Evolutionary conservation across 805 yeast genomes (phyloP), one percentile per base, ranked within the genome.

Genomic region (Ogataea chonburiensis): DNA sequence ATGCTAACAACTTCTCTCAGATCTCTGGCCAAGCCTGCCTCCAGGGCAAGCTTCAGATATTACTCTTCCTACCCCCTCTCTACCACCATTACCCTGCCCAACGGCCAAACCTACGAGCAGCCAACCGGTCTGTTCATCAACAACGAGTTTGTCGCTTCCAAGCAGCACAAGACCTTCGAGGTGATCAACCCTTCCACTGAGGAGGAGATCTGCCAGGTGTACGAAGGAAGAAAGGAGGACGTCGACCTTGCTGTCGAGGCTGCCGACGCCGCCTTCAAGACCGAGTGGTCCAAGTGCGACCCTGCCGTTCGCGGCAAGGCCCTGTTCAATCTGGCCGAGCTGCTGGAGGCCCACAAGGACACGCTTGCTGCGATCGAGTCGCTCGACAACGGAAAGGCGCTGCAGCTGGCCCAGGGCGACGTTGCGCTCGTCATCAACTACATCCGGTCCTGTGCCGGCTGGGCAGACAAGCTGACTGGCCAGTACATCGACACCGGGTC

Each of bases 331-430:
- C 68, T 84, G 42, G 89, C 91, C 36, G 87, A 81, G 40, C 64
- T 81, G 49, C 57, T 84, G 33, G 89, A 83, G 50, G 71, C 70
- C 45, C 67, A 82, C 49, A 65, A 71, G 28, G 88, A 81, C 38
- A 64, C 75, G 34, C 66, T 84, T 41, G 79, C 87, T 21, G 64
- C 72, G 42, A 81, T 84, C 50, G 93, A 84, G 62, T 64, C 87
- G 13, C 66, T 77, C 47, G 89, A 84, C 60, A 82, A 83, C 53
- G 94, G 94, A 71, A 84, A 83, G 58, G 75, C 89, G 23, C 62
- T 81, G 48, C 68, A 67, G 24, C 69, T 80, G 55, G 73, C 89
- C 30, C 67, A 77, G 52, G 83, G 79, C 45, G 93, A 83, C 57
- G 78, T 83, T 43, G 71, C 68, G n/a, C 61, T 82, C 37, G 73